Conservation (phyloP, 2,329 filamentous ascomycete genomes). For the Fusarium concolor region DNA sequence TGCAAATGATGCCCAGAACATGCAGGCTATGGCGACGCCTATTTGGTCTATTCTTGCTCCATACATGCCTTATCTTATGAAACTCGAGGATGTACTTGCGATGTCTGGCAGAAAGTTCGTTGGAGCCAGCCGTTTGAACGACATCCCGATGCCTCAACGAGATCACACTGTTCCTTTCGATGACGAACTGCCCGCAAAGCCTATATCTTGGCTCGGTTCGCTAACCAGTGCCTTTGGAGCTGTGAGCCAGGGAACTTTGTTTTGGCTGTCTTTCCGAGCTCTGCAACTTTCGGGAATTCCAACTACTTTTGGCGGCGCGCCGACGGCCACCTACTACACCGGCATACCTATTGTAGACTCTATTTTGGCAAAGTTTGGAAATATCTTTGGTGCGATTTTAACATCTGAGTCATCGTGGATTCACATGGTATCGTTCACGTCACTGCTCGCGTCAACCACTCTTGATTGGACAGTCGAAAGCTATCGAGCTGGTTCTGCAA, state of each 20-base stretch:
- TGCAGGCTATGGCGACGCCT: neutral
- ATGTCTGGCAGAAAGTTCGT: accelerated
- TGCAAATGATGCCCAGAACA: neutral
- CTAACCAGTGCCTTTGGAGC: neutral
- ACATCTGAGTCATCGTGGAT: accelerated
- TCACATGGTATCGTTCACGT: neutral
- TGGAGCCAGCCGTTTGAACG: neutral
- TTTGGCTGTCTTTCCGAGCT: accelerated
- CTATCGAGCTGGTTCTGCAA: neutral
- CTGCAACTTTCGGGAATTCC: neutral
- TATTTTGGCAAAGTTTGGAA: neutral
- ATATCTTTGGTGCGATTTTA: neutral
- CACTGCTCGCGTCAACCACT: neutral
- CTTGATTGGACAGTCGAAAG: conserved; percentile 22
- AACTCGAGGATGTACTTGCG: accelerated
- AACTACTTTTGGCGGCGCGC: neutral
- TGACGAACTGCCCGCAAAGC: neutral
- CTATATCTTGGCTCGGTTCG: neutral
- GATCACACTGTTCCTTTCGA: neutral
- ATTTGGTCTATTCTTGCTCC: neutral
- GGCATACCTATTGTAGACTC: neutral
- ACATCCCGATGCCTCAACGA: neutral
- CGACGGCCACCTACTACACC: neutral
- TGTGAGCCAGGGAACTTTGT: neutral
- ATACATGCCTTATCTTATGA: neutral